Conservation (phyloP, 2,329 filamentous ascomycete genomes). For the Phoma sp. region DNA sequence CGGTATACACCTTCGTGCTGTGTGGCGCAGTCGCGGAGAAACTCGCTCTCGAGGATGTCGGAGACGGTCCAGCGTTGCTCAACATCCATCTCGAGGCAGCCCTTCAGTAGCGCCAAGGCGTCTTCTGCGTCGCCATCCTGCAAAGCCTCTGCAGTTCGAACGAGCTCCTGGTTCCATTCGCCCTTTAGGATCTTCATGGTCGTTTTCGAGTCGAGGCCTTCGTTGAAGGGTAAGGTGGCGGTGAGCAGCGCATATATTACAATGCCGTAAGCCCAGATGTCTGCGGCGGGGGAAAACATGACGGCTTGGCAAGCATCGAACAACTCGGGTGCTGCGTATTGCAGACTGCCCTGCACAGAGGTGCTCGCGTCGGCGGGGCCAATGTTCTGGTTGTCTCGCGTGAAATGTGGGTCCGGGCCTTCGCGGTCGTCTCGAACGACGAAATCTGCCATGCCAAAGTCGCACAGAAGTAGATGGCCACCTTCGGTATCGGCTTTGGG, state of each 20-base stretch:
- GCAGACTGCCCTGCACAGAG: slow-evolving; percentile 66
- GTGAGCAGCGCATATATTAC: slow-evolving; percentile 67
- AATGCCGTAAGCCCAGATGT: slow-evolving; percentile 72
- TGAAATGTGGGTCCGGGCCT: slow-evolving; percentile 57
- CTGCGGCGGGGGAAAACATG: slow-evolving; percentile 60
- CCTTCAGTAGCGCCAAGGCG: slow-evolving; percentile 63
- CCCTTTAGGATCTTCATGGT: slow-evolving; percentile 65
- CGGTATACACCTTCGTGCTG: slow-evolving; percentile 36
- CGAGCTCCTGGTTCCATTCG: slow-evolving; percentile 61
- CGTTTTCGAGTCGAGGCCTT: slow-evolving; percentile 64
- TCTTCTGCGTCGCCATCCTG: slow-evolving; percentile 49
- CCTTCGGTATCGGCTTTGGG: slow-evolving; percentile 56
- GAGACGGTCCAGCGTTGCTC: slow-evolving; percentile 63
- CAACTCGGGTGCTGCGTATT: slow-evolving; percentile 60
- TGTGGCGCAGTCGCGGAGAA: slow-evolving; percentile 54
- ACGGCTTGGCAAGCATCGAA: slow-evolving; percentile 50
- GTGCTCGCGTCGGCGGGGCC: slow-evolving; percentile 63
- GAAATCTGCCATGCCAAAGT: slow-evolving; percentile 74
- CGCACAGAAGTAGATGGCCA: slow-evolving; percentile 67
- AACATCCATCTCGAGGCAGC: slow-evolving; percentile 65
- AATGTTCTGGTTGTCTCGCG: slow-evolving; percentile 51
- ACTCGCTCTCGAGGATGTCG: slow-evolving; percentile 61
- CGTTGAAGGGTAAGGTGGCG: slow-evolving; percentile 67
- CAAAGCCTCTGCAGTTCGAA: slow-evolving; percentile 54
- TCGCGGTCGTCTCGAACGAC: slow-evolving; percentile 62